phyloP scores from a whole-genome alignment of 768 basidiomycete genomes.

The Termitomyces sp. region DNA sequence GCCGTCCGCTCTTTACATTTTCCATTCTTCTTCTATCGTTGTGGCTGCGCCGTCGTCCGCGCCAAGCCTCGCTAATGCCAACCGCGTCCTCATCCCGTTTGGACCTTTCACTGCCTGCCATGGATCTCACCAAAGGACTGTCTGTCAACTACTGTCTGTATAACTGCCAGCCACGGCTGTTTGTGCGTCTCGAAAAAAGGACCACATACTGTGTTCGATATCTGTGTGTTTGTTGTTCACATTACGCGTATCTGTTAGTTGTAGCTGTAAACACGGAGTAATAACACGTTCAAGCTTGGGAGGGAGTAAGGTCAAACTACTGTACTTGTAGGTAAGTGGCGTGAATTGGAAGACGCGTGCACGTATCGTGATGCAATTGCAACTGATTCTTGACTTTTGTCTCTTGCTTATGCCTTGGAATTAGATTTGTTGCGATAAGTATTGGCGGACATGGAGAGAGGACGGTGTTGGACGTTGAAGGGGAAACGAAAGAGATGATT shows the following conservation, averaged over 20 bases:
- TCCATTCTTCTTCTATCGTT: background rate
- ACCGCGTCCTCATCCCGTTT: background rate
- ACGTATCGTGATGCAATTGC: too few relatives aligned
- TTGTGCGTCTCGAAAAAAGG: background rate
- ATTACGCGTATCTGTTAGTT: background rate
- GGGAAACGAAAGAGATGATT: too few relatives aligned
- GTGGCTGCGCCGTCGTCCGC: background rate
- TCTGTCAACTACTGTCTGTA: background rate
- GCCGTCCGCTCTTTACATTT: slow-evolving; percentile 22
- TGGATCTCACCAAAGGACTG: background rate
- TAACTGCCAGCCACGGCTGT: background rate
- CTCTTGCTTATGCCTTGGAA: too few relatives aligned
- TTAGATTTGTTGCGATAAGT: too few relatives aligned
- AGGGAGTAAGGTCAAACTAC: too few relatives aligned
- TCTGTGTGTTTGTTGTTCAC: background rate
- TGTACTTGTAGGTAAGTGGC: too few relatives aligned
- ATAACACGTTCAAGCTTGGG: background rate
- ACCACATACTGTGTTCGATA: background rate
- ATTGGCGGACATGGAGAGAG: too few relatives aligned
- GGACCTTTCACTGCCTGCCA: background rate
- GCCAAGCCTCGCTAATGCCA: background rate
- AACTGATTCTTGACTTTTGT: too few relatives aligned
- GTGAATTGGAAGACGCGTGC: too few relatives aligned
- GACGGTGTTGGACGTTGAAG: too few relatives aligned
- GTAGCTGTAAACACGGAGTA: background rate